A percentile compares a stretch with the other conserved stretches of the same genome.
Evolutionary conservation across 331 rosid genomes (phyloP).

Genomic region (Pyracantha coccinea): DNA sequence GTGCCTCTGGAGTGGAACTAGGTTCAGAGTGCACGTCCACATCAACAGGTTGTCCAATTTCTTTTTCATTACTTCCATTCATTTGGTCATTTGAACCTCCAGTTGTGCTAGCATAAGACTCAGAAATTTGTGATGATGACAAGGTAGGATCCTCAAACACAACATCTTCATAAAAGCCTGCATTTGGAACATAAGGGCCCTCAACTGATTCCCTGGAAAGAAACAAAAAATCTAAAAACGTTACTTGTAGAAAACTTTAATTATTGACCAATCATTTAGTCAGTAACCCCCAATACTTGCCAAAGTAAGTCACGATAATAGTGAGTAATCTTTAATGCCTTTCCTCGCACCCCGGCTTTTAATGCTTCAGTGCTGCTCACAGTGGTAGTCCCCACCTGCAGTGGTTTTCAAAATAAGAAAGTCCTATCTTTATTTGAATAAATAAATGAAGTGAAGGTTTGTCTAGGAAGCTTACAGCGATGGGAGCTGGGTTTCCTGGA

Average conservation of each 20-base stretch:
- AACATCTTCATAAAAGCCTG: slow-evolving; percentile 74
- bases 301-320: slow-evolving; percentile 77
- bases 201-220: slow-evolving; percentile 74
- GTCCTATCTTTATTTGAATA: not conserved
- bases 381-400: slow-evolving; percentile 88
- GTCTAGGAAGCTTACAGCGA: slow-evolving; percentile 48
- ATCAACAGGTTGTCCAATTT: slow-evolving; percentile 28
- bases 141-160: slow-evolving; percentile 79
- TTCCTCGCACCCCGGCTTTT: slow-evolving; percentile 85
- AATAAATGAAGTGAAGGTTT: not conserved
- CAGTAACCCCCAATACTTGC: slow-evolving; percentile 41
- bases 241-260: not conserved
- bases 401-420: not conserved
- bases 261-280: not conserved
- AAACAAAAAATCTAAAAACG: slow-evolving; percentile 13
- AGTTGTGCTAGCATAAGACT: slow-evolving; percentile 20
- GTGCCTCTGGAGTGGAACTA: slow-evolving; percentile 5
- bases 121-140: slow-evolving; percentile 33
- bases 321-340: slow-evolving; percentile 84
- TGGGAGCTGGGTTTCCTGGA: slow-evolving; percentile 91
- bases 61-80: slow-evolving; percentile 11
- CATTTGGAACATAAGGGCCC: slow-evolving; percentile 70
- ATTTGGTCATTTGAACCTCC: slow-evolving; percentile 36
- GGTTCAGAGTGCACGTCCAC: slow-evolving; percentile 29
- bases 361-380: slow-evolving; percentile 78